Evolutionary conservation across 163 green algal species (phyloP), one percentile per base, ranked within the genome.

Genomic region (Volvox carteri): DNA sequence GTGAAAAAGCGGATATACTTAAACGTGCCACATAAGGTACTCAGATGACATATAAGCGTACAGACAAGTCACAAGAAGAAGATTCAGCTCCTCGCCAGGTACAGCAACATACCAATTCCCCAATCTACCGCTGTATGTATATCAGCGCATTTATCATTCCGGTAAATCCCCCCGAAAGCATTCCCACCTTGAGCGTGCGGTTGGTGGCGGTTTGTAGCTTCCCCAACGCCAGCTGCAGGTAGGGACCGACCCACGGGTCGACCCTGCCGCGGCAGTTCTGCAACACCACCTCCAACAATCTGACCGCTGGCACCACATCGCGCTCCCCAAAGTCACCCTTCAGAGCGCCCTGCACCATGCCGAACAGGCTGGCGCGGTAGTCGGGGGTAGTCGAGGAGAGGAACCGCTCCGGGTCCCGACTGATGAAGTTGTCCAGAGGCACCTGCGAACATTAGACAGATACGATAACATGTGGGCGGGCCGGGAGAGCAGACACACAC

Each of bases 341-440:
- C 9, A 95, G 87, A 25, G 92, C 91, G 35, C 60, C 48, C 70
- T 92, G 79, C 62, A 95, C 85, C 85, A 92, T 94, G 89, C 92
- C 84, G 78, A 94, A 95, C 9, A 95, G 93, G 1, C 93, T 93
- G 0, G 86, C 87, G 46, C 96, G 86, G 91, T 97, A 97, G 93
- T 97, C 94, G 30, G 96, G 96, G 41, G 92, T 67, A 68, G 94
- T 94, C 90, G 77, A 90, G 60, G 78, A 73, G 39, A 99, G 87
- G 90, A 98, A 99, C 9, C 89, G 83, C 33, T 97, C 94, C 0
- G 95, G 98, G 79, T 93, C 96, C 28, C 95, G 92, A 67, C 89
- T 95, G 85, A 99, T 98, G 91, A 95, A 98, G 94, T 99, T 99
- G 93, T 99, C 98, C 74, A 99, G 90, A 2, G 96, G 95, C 48